These are phyloP conservation scores for Plenodomus lindquistii DNA, from an alignment of 2,329 filamentous ascomycete species.

Conservation along the genomic window DNA sequence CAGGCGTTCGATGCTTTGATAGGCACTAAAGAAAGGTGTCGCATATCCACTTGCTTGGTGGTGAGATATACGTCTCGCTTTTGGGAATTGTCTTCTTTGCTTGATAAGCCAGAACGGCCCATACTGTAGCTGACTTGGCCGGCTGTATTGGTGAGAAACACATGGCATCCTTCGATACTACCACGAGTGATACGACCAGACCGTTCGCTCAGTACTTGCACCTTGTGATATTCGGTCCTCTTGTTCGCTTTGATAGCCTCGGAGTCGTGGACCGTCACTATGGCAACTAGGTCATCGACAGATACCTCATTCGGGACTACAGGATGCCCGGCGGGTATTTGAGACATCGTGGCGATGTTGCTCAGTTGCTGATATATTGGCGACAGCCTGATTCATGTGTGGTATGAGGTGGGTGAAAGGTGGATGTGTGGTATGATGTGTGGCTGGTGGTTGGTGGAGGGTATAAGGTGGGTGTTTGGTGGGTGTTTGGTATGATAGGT, in stretches of 20 bases:
- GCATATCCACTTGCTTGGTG: conserved; percentile 2
- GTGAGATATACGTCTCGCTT: conserved; percentile 19
- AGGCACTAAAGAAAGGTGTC: conserved; percentile 9
- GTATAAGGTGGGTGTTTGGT: too few relatives aligned
- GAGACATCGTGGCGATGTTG: too few relatives aligned
- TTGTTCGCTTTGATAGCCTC: conserved; percentile 9
- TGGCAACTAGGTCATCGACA: conserved; percentile 10
- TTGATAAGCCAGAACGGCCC: conserved; percentile 2
- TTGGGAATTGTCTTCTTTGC: not conserved
- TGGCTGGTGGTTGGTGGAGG: too few relatives aligned
- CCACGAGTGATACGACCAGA: not conserved
- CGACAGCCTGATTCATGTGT: too few relatives aligned
- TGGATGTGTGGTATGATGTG: too few relatives aligned
- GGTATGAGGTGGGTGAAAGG: too few relatives aligned
- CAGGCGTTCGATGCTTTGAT: conserved; percentile 8
- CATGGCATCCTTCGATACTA: conserved; percentile 6
- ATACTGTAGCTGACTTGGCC: conserved; percentile 9
- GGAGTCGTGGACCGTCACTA: conserved; percentile 13
- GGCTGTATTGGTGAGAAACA: conserved; percentile 9
- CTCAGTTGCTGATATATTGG: too few relatives aligned
- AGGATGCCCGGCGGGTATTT: conserved; percentile 5
- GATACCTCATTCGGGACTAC: conserved; percentile 6
- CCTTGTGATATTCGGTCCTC: conserved; percentile 4
- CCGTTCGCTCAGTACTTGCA: not conserved
- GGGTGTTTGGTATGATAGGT: too few relatives aligned